Base-by-base conservation (phyloP, 106 monocot species). In the Narthecium ossifragum region DNA sequence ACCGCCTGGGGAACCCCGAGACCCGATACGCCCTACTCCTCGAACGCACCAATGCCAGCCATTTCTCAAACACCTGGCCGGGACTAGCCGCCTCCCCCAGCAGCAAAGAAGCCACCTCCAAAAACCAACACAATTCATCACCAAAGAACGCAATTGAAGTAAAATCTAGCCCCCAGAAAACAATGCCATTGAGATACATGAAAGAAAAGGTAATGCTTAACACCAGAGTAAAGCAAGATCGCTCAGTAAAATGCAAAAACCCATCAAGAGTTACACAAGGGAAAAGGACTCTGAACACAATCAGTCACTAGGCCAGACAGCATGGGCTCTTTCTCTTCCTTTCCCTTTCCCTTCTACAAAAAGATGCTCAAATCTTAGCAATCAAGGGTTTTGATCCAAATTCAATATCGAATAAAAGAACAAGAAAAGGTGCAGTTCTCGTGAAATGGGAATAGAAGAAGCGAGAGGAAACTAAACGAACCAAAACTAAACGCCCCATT, bases 21-120 rank as follows among this genome's bases (percentile, higher is more conserved):
- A 28, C 49, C 14, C 60, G 50, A 28, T 53, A 55, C 27, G 34
- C 61, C 31, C 65, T 49, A 34, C 66, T 60, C 31, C 77, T 59
- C 55, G 27, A 61, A 55, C 77, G 71, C 37, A 78, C 66, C 62
- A 71, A 26, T 50, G 65, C 66, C 61, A 78, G n/a, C 77, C 77
- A 78, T 78, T 50, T 78, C 77, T 66, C 77, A 56, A 71, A 78
- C 62, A 47, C 66, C 55, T 61, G 34, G 18, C 55, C 68, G 22
- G 33, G 37, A 12, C 28, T 26, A 12, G 57, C 34, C 57, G 34
- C 33, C 6, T 77, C 76, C 3, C 60, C 76, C 59, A 59, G 48
- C 46, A 77, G 48, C 60, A 66, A 59, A 34, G 66, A 34, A 17
- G 60, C 54, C 34, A 65, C 71, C 71, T 67, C 26, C 60, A 57